A percentile compares a stretch with the other conserved stretches of the same genome.
These are phyloP conservation scores for Oenanthe javanica DNA, from an alignment of 140 eudicot species.

Conservation along the genomic window DNA sequence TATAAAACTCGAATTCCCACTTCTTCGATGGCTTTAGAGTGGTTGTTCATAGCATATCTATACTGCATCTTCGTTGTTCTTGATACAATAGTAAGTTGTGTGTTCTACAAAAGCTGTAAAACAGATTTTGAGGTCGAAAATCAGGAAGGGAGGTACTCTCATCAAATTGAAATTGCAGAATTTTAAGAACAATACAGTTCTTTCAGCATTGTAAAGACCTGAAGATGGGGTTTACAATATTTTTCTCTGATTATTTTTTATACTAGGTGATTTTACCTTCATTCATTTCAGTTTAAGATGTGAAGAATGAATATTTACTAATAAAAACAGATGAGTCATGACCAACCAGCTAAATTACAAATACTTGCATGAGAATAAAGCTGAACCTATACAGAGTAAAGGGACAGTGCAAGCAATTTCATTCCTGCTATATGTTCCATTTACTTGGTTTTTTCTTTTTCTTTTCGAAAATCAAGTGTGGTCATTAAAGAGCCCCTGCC, in stretches of 20 bases:
- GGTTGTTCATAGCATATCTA: conserved; percentile 53
- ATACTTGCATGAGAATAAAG: not conserved
- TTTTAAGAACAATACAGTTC: conserved; percentile 17
- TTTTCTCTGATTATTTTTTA: not conserved
- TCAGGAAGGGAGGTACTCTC: conserved; percentile 10
- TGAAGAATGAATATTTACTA: conserved; percentile 25
- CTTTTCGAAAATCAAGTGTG: not conserved
- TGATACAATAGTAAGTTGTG: conserved; percentile 45
- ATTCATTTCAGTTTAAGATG: conserved; percentile 18
- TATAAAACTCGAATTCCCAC: conserved; percentile 19
- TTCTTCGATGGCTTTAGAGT: conserved; percentile 42
- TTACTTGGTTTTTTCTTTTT: not conserved
- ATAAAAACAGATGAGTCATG: not conserved
- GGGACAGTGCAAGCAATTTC: not conserved
- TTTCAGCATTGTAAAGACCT: conserved; percentile 23
- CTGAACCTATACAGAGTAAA: not conserved
- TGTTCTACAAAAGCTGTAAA: conserved; percentile 60
- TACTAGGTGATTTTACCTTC: not conserved
- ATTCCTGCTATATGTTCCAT: not conserved
- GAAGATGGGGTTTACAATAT: conserved; percentile 12
- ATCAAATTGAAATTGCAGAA: conserved; percentile 22
- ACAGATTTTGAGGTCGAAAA: conserved; percentile 5
- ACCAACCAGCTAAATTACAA: not conserved
- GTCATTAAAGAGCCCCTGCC: too few relatives aligned
- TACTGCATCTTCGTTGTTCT: conserved; percentile 47